Percentiles rank a stretch among this genome's conserved stretches.
phyloP scores from a whole-genome alignment of 2,329 filamentous ascomycete species.

The Paecilomyces niveus region DNA sequence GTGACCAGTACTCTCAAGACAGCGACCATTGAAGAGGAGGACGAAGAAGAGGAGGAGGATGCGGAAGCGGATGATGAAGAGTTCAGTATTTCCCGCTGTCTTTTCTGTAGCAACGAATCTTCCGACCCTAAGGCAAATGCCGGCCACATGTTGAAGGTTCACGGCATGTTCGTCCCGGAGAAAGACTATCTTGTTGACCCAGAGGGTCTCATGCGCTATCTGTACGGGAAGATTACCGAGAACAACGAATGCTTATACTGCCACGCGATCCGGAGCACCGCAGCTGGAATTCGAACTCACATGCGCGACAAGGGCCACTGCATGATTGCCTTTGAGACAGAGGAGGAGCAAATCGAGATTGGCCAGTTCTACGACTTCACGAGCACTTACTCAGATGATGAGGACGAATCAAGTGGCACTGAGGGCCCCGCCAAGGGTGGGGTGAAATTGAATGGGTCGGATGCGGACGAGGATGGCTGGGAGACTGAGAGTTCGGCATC shows the following conservation, averaged over 20 bases:
- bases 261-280: conserved; percentile 70
- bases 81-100: conserved; percentile 54
- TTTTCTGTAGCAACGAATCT: conserved; percentile 89
- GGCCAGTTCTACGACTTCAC: conserved; percentile 97
- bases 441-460: conserved; percentile 56
- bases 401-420: conserved; percentile 43
- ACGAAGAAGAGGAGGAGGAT: conserved; percentile 41
- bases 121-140: conserved; percentile 69
- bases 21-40: conserved; percentile 48
- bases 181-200: conserved; percentile 74
- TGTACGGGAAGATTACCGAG: conserved; percentile 73
- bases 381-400: conserved; percentile 84
- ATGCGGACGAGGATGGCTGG: conserved; percentile 71
- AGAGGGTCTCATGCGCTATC: conserved; percentile 69
- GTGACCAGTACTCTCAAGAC: conserved; percentile 73
- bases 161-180: conserved; percentile 95
- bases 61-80: conserved; percentile 33
- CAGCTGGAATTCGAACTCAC: conserved; percentile 81
- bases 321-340: conserved; percentile 85
- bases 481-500: conserved; percentile 92
- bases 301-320: conserved; percentile 97
- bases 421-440: conserved; percentile 47
- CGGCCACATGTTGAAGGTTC: conserved; percentile 82
- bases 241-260: conserved; percentile 83
- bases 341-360: conserved; percentile 87